Evolutionary conservation across 768 basidiomycete genomes (phyloP), one percentile per base, ranked within the genome.

Genomic region (Pulveroboletus sp.): DNA sequence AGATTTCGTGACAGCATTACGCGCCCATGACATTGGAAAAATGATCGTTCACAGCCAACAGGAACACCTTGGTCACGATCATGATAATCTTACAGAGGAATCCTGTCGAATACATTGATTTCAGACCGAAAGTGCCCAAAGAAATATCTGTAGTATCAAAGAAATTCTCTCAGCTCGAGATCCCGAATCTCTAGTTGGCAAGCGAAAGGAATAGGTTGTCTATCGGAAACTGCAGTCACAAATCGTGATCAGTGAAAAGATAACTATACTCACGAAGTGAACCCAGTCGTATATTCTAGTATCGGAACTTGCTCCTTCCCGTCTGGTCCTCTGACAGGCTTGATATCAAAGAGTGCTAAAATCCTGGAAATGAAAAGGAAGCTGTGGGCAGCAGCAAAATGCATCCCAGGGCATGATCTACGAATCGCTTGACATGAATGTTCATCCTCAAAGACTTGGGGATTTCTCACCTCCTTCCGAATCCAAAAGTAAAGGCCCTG

Each of bases 301-400:
- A 13, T 24, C 38, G 49, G 49, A 13, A 58, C 52, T 10, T 63
- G 47, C 27, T 52, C 59, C n/a, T 41, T 54, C 26, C 65, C 64
- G 6, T 55, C 51, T 7, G 48, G 48, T 35, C 63, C 61, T 37
- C 41, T 45, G 6, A 51, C 54, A 26, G 52, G 50, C 22, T 31
- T 41, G 14, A 67, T 61, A 24, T 54, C 43, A 38, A 65, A 67
- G 6, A 55, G 34, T 11, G 63, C 58, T 14, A 68, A 59, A 14
- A 62, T 51, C 22, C 50, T 54, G 19, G 62, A 46, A 16, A 67
- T 46, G 38, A 52, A 54, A 5, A 61, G 39, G 41, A 59, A 65
- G 11, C 59, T 50, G 0, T 57, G 48, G 14, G 56, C 50, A 27
- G 59, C 53, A 4, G 58, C 62, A n/a, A 61, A 59, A 40, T 54